Base-by-base conservation (phyloP, 2,329 filamentous ascomycete genomes). In the Plectosphaerella plurivora region DNA sequence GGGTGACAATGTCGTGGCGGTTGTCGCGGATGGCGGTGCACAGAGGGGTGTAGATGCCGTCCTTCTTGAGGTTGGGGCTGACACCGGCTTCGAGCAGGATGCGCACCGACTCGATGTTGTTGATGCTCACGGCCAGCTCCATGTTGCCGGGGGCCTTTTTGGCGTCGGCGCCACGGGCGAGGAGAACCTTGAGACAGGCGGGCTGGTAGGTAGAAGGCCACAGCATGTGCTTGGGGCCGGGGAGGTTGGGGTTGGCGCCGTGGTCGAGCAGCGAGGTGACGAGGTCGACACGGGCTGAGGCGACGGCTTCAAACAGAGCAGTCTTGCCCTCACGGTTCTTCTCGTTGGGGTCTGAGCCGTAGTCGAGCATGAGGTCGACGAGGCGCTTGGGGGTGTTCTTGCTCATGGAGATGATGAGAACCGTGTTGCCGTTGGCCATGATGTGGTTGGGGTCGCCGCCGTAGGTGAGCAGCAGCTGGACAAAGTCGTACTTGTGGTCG, bases 11-110 rank as follows among this genome's bases (percentile, higher is more conserved):
- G 14, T 87, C 82, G 20, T 71, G 63, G 47, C 80, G 76, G 62
- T 88, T 80, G 65, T 88, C 85, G 20, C 85, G 82, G 56, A 88
- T 88, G 0, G 84, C 76, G 0, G 84, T 82, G 68, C 85, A 88
- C 0, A 88, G 72, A 0, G 85, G 84, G 0, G 85, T 88, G 65
- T 86, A 88, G 33, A 81, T 78, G 9, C 83, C 82, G 56, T 88
- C 85, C 63, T 85, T 86, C 58, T 80, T 82, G 10, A 72, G 63
- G 56, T 86, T 84, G 42, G 81, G 80, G 46, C 80, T 76, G n/a
- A 86, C 79, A 12, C 81, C 80, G 1, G 79, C 76, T 24, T 79
- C 73, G 47, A 84, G 71, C 3, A 87, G 72, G 24, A 82, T 73
- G 24, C 74, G 73, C 12, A 87, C 76, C 0, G 81, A 79, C 54